Conservation (phyloP, 768 basidiomycete species). For the Amanita muscaria region DNA sequence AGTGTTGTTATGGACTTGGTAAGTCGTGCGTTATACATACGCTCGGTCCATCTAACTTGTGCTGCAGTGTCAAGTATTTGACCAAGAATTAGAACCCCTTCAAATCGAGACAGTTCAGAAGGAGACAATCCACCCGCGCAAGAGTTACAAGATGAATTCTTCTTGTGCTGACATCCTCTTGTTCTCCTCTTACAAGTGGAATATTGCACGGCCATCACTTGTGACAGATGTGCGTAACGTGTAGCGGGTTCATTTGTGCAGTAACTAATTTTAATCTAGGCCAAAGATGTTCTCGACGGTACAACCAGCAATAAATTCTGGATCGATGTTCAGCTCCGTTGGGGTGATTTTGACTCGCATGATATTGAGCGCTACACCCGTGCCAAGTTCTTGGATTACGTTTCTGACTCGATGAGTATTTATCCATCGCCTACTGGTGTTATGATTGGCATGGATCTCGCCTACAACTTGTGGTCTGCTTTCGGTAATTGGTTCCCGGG, state of each 20-base stretch:
- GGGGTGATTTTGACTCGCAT: slow-evolving; percentile 99
- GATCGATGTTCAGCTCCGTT: slow-evolving; percentile 91
- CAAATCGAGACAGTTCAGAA: slow-evolving; percentile 99
- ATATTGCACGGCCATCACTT: slow-evolving; percentile 91
- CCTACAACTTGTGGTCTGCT: slow-evolving; percentile 97
- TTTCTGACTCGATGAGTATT: slow-evolving; percentile 96
- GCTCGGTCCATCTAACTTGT: slow-evolving; percentile 8
- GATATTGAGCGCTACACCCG: slow-evolving; percentile 98
- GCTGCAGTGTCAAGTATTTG: slow-evolving; percentile 88
- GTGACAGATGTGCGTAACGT: slow-evolving; percentile 70
- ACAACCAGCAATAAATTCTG: slow-evolving; percentile 98
- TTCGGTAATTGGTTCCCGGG: slow-evolving; percentile 99
- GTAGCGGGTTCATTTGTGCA: not conserved
- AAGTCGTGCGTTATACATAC: too few relatives aligned
- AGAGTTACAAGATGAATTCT: slow-evolving; percentile 99
- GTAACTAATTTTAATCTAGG: slow-evolving; percentile 30
- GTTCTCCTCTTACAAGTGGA: slow-evolving; percentile 98
- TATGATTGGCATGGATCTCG: slow-evolving; percentile 97
- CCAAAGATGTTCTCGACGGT: slow-evolving; percentile 94
- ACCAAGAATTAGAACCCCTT: slow-evolving; percentile 95
- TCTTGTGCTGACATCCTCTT: slow-evolving; percentile 98
- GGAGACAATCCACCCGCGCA: slow-evolving; percentile 98
- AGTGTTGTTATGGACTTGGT: slow-evolving; percentile 85
- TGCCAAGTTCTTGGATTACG: slow-evolving; percentile 98
- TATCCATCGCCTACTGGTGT: slow-evolving; percentile 99